phyloP scores from a whole-genome alignment of 768 basidiomycete genomes.

The Kwoniella sp. region DNA sequence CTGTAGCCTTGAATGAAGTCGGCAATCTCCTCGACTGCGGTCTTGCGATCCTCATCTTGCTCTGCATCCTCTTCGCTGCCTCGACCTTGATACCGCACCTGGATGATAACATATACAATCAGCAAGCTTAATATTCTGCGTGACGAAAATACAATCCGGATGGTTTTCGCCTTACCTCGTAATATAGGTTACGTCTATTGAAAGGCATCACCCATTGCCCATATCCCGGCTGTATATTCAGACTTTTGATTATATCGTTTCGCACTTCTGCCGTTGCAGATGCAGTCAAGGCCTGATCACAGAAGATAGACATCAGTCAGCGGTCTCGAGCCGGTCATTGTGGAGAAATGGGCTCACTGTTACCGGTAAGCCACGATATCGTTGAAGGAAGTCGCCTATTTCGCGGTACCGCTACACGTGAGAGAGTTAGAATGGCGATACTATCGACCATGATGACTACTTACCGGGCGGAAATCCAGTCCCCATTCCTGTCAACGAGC shows the following conservation, averaged over 20 bases:
- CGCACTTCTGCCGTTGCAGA: conserved; percentile 55
- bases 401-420: conserved; percentile 46
- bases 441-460: no score
- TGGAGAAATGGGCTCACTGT: conserved; percentile 37
- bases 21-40: conserved; percentile 45
- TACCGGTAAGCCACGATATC: conserved; percentile 52
- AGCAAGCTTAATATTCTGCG: background rate
- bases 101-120: background rate
- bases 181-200: conserved; percentile 56
- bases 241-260: conserved; percentile 49
- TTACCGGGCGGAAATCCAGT: conserved; percentile 46
- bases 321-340: no score
- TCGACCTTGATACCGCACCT: conserved; percentile 39
- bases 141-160: background rate
- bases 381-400: conserved; percentile 50
- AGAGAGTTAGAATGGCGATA: background rate
- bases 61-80: conserved; percentile 18
- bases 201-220: conserved; percentile 56
- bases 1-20: conserved; percentile 43
- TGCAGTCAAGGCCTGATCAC: conserved; percentile 53
- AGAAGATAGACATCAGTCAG: conserved; percentile 4
- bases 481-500: conserved; percentile 51
- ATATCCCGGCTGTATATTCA: conserved; percentile 44
- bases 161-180: conserved; percentile 57
- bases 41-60: conserved; percentile 15